Base-by-base conservation (phyloP, 495 filamentous ascomycete species). In the Chaetomidium leptoderma region DNA sequence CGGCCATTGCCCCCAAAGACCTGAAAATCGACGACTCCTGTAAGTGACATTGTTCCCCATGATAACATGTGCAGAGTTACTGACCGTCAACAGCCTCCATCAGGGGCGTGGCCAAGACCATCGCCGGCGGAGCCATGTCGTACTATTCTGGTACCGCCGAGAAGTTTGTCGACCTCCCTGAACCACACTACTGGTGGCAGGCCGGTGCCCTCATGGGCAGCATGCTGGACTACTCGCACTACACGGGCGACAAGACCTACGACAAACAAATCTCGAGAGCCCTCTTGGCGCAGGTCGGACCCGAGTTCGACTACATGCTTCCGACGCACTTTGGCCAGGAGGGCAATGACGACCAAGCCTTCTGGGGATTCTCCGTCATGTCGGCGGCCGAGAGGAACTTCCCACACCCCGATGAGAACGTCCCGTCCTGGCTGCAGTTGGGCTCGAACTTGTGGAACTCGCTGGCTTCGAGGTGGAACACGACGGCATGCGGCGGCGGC, bases 131-230 rank as follows among this genome's bases (percentile, higher is more conserved):
- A 5, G 72, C 81, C 60, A 84, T 84, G 78, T 72, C 70, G 2
- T 86, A 82, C 63, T 91, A 91, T 66, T 81, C 80, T 0, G 88
- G 88, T 35, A 84, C 82, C 60, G 67, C 77, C 6, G 53, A 52
- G 80, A 81, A 63, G 59, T 83, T 86, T 30, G 85, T 81, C 26
- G 84, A 86, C 55, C 73, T 91, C 16, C 85, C 85, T 0, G 63
- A 76, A 53, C 86, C 87, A 13, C 89, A 91, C 67, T 92, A 86
- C 74, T 92, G 88, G 88, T 91, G 87, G 87, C 81, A 90, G 71
- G 82, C 81, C 21, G 89, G 88, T 29, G 84, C 84, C 7, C 81
- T 86, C 66, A 89, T 87, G 76, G 84, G 83, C 42, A 70, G 83
- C 3, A 74, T 97, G 67, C 71, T 96, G 33, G 86, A 95, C 64